Base-by-base conservation (phyloP, 306 rosid species). In the Trichosanthes truncata region DNA sequence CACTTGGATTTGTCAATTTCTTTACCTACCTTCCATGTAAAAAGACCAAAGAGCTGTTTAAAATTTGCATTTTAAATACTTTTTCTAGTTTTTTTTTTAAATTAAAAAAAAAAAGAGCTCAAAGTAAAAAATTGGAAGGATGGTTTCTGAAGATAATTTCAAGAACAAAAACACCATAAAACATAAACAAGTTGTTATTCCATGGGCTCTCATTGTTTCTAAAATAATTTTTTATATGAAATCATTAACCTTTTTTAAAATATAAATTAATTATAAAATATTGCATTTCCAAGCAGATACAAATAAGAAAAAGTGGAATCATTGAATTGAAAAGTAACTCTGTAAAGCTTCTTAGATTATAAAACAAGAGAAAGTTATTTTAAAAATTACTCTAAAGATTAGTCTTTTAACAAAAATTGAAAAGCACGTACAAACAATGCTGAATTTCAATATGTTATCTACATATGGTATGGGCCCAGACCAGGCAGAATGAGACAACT, bases 351-450 rank as follows among this genome's bases (percentile, higher is more conserved):
- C 20, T 68, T 25, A 68, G 7, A 68, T 68, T 21, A n/a, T 4
- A 40, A 2, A 41, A 21, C 31, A 68, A 40, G 75, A 41, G 18
- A 17, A 66, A 43, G 21, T 43, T 46, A 33, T 25, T 7, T 41
- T 23, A 43, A 46, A 66, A 72, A 43, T 41, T n/a, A 72, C 7
- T 25, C 38, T 2, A 25, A 10, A 66, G 35, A 72, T 12, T 72
- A 26, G 59, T 6, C 45, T 25, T 65, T 43, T 25, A 1, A 26
- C 1, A 45, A 78, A 23, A 26, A 13, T 23, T 56, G 35, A 36
- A 43, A 46, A 25, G 25, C 68, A 20, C 26, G 49, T 72, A 74
- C 29, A 76, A 57, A 68, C 46, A 81, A 81, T 78, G 76, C 53
- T 72, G 77, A 46, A 72, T 46, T 25, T 69, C 77, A 45, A 23